Percentiles rank a stretch among this genome's conserved stretches.
These are phyloP conservation scores for Zymoseptoria brevis DNA, from an alignment of 2,329 filamentous ascomycete species.

Conservation along the genomic window DNA sequence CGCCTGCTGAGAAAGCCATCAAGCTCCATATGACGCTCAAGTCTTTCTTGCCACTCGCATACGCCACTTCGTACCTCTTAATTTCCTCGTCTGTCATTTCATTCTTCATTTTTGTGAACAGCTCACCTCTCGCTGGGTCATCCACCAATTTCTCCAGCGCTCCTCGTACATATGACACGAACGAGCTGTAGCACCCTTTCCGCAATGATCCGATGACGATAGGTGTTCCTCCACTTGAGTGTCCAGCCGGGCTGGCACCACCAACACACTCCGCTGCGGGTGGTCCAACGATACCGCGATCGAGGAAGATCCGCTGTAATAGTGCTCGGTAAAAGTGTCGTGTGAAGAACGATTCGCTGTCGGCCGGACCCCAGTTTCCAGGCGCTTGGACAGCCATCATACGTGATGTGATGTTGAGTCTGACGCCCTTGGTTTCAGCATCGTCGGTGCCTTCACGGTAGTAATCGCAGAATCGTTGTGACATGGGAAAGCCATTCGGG, in stretches of 20 bases:
- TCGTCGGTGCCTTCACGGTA: slow-evolving; percentile 17
- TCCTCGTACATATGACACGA: slow-evolving; percentile 69
- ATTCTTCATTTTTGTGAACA: slow-evolving; percentile 48
- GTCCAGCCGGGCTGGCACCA: slow-evolving; percentile 28
- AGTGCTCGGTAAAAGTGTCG: slow-evolving; percentile 89
- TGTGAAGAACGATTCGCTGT: slow-evolving; percentile 82
- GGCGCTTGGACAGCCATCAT: slow-evolving; percentile 99
- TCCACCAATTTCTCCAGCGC: slow-evolving; percentile 66
- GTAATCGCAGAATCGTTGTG: slow-evolving; percentile 54
- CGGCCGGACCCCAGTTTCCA: slow-evolving; percentile 74
- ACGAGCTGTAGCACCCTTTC: slow-evolving; percentile 70
- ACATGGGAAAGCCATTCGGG: slow-evolving; percentile 92
- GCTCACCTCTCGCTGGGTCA: slow-evolving; percentile 48
- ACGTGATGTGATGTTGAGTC: slow-evolving; percentile 88
- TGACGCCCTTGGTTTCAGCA: slow-evolving; percentile 50
- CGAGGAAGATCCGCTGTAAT: slow-evolving; percentile 84
- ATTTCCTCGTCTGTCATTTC: slow-evolving; percentile 69
- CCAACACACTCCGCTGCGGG: slow-evolving; percentile 26
- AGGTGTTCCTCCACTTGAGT: slow-evolving; percentile 49
- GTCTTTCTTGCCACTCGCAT: slow-evolving; percentile 63
- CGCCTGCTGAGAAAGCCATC: slow-evolving; percentile 89
- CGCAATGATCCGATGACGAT: slow-evolving; percentile 79
- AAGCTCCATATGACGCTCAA: slow-evolving; percentile 83
- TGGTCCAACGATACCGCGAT: slow-evolving; percentile 66
- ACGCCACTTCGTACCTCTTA: slow-evolving; percentile 58